Conservation (phyloP, 805 yeast species). For the Starmerella apis region DNA sequence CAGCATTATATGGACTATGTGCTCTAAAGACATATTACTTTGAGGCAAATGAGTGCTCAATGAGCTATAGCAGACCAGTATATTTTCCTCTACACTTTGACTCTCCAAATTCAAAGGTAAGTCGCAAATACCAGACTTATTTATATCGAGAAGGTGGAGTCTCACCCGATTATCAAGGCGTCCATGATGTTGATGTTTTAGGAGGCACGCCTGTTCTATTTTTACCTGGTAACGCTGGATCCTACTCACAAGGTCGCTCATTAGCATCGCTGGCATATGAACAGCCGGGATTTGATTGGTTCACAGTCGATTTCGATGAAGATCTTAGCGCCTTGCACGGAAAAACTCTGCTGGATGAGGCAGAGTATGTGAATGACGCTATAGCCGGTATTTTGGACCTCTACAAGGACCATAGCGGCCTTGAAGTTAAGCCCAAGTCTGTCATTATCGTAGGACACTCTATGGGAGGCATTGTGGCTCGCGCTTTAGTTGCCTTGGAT, state of each 20-base stretch:
- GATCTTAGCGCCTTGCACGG: slow-evolving; percentile 97
- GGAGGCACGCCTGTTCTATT: slow-evolving; percentile 80
- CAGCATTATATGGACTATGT: not conserved
- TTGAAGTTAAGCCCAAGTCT: slow-evolving; percentile 41
- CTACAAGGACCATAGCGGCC: slow-evolving; percentile 37
- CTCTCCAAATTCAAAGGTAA: slow-evolving; percentile 13
- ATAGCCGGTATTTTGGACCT: slow-evolving; percentile 60
- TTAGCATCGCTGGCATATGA: slow-evolving; percentile 75
- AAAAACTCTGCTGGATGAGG: slow-evolving; percentile 82
- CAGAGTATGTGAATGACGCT: slow-evolving; percentile 86
- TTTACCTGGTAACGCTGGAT: slow-evolving; percentile 97
- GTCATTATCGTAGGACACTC: slow-evolving; percentile 83
- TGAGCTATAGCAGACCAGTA: slow-evolving; percentile 22
- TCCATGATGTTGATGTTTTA: slow-evolving; percentile 34
- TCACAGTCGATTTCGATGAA: slow-evolving; percentile 88
- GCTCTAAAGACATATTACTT: slow-evolving; percentile 2
- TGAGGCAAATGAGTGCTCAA: slow-evolving; percentile 21
- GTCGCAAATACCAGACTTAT: slow-evolving; percentile 52
- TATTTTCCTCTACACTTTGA: slow-evolving; percentile 17
- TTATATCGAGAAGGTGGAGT: slow-evolving; percentile 73
- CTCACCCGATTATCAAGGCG: slow-evolving; percentile 12
- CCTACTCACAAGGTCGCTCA: slow-evolving; percentile 78
- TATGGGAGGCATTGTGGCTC: slow-evolving; percentile 94
- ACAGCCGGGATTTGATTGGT: slow-evolving; percentile 59
- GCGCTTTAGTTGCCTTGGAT: slow-evolving; percentile 70